Percentiles rank a stretch among this genome's conserved stretches.
Conservation (phyloP, 1,139 yeast genomes). For the Yamadazyma triangularis region DNA sequence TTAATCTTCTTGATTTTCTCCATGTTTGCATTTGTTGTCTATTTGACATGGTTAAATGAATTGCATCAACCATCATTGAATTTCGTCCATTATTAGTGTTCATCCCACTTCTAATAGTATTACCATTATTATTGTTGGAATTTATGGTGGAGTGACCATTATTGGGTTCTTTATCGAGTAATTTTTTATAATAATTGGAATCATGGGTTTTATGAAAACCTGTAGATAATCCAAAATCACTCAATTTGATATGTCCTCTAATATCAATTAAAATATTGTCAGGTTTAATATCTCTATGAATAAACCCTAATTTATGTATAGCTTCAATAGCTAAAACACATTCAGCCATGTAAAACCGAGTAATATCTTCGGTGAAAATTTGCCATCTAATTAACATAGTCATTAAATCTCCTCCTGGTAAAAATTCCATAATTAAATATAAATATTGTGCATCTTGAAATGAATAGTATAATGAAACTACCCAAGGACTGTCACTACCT, state of each 20-base stretch:
- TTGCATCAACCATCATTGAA: constrained; percentile 91
- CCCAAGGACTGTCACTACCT: constrained; percentile 86
- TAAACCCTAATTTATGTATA: constrained; percentile 72
- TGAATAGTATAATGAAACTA: constrained; percentile 73
- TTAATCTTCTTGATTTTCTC: constrained; percentile 91
- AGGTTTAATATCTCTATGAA: constrained; percentile 77
- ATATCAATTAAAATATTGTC: constrained; percentile 78
- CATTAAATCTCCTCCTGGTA: constrained; percentile 86
- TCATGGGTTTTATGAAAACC: constrained; percentile 87
- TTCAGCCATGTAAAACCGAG: constrained; percentile 82
- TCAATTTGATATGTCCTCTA: constrained; percentile 72
- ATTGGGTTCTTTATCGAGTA: constrained; percentile 56
- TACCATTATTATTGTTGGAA: constrained; percentile 6
- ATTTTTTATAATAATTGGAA: constrained; percentile 68
- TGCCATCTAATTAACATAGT: constrained; percentile 88
- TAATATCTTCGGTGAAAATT: constrained; percentile 78
- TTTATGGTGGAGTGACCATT: too few relatives aligned
- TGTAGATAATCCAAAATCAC: constrained; percentile 81
- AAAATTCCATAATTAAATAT: constrained; percentile 76
- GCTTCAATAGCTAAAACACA: constrained; percentile 84
- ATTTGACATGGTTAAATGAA: constrained; percentile 91
- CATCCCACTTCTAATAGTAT: constrained; percentile 18
- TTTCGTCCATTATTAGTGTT: constrained; percentile 42
- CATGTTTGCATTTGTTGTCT: constrained; percentile 98
- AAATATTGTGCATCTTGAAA: constrained; percentile 75